These are phyloP conservation scores for Eurotiales sp. DNA, from an alignment of 2,329 filamentous ascomycete genomes.

Conservation along the genomic window DNA sequence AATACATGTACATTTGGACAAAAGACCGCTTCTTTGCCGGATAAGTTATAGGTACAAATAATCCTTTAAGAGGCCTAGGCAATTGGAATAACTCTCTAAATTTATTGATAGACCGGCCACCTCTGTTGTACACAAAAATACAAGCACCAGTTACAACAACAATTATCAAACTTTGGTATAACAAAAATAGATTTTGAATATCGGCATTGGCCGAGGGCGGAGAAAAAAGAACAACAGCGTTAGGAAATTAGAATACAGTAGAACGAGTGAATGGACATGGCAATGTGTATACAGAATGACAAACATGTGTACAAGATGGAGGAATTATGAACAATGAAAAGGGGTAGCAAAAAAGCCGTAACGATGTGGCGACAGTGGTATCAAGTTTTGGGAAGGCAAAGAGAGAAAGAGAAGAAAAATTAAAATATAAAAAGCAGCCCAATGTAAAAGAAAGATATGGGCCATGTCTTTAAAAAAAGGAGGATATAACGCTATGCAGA, in stretches of 20 bases:
- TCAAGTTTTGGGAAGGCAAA: constrained; percentile 3
- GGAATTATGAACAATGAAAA: constrained; percentile 12
- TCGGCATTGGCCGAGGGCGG: no score
- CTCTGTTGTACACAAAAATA: constrained; percentile 4
- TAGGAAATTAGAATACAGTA: not conserved
- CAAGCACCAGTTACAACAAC: constrained; percentile 9
- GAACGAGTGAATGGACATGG: constrained; percentile 6
- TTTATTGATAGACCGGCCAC: no score
- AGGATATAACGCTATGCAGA: constrained; percentile 11
- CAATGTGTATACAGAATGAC: constrained; percentile 10
- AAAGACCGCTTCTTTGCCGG: no score
- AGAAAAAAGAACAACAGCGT: not conserved
- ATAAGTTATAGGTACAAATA: no score
- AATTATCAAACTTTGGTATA: not conserved
- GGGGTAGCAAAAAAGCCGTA: constrained; percentile 1
- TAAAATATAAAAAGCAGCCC: constrained; percentile 2
- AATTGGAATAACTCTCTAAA: not conserved
- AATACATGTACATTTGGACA: not conserved
- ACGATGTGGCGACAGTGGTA: constrained; percentile 11
- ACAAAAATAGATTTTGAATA: not conserved
- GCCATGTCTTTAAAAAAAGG: not conserved
- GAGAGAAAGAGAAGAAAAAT: not conserved
- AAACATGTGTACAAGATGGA: constrained; percentile 4
- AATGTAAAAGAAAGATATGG: not conserved
- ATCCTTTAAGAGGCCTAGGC: no score